Base-by-base conservation (phyloP, 495 filamentous ascomycete species). In the Stereocaulon alpinum region DNA sequence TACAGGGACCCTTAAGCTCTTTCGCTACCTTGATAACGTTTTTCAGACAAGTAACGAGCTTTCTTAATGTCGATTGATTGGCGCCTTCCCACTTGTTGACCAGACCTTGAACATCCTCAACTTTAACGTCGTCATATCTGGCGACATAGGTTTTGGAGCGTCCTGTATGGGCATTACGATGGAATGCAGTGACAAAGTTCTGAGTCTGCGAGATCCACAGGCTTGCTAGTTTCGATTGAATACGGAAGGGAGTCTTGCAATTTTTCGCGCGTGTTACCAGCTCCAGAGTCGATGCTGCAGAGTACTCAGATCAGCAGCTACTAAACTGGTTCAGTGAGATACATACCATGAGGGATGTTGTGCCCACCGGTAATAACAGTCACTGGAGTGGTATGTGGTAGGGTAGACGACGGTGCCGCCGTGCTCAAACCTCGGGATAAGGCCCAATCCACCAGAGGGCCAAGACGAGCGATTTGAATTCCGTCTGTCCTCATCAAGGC, bases 161-260 rank as follows among this genome's bases (percentile, higher is more conserved):
- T 47, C 24, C 24, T 24, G 24, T 24, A 24, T 30, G 15, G n/a
- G 3, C 27, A n/a, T 44, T 27, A 2, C 17, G 29, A 45, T 58
- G 43, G 20, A 41, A 20, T n/a, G 40, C 44, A 3, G 37, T 18
- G 29, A 47, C 20, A 1, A 47, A 34, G 12, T 58, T 58, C 1
- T 18, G 24, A 20, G 43, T 49, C 11, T 58, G 56, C 27, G 56
- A 58, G n/a, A 49, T 49, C 56, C 56, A 58, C 6, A 58, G 32
- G 12, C 48, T 42, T 32, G 56, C 14, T 15, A 48, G 14, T 15
- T 44, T 34, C 0, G 24, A 27, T 20, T 34, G 7, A n/a, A 58
- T 49, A 11, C 29, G 27, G 40, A 47, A 45, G 11, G 24, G 41
- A 29, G 15, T 14, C 24, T 22, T 20, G 29, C 42, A 30, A 17